Conservation (phyloP, 371 early-diverging fungal species). For the Mortierella sp. region DNA sequence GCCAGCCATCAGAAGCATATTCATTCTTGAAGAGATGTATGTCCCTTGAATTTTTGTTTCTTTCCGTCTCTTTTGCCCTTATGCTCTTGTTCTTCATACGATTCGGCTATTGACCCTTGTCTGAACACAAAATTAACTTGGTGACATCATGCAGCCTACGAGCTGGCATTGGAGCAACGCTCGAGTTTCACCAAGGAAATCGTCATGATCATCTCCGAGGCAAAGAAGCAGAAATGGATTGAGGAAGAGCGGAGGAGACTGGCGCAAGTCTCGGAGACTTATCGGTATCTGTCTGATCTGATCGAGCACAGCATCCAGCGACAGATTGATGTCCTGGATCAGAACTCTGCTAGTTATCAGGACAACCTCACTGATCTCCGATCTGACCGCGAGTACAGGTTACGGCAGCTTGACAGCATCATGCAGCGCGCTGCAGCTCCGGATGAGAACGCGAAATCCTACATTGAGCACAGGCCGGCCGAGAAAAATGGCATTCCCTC, state of each 20-base stretch:
- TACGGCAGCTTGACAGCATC: slow-evolving; percentile 35
- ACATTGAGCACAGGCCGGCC: too few species aligned
- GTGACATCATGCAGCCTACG: slow-evolving; percentile 32
- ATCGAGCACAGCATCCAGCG: slow-evolving; percentile 62
- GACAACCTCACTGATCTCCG: slow-evolving; percentile 16
- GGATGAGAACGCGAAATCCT: slow-evolving; percentile 25
- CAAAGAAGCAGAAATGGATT: slow-evolving; percentile 68
- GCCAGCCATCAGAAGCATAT: slow-evolving; percentile 38
- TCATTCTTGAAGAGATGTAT: slow-evolving; percentile 34
- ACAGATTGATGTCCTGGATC: slow-evolving; percentile 31
- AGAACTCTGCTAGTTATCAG: slow-evolving; percentile 16
- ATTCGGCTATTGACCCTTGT: too few species aligned
- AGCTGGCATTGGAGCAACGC: slow-evolving; percentile 37
- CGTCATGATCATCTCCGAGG: slow-evolving; percentile 32
- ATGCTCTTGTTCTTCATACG: too few species aligned
- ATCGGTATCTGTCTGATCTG: slow-evolving; percentile 69
- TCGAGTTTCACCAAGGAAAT: slow-evolving; percentile 46
- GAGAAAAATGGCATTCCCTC: too few species aligned
- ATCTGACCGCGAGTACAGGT: slow-evolving; percentile 18
- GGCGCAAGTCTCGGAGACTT: slow-evolving; percentile 68
- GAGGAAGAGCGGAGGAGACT: slow-evolving; percentile 68
- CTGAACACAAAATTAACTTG: too few species aligned
- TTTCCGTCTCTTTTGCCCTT: neutral
- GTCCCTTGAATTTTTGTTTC: neutral
- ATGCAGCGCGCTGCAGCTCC: slow-evolving; percentile 22